Evolutionary conservation across 805 yeast species (phyloP), one percentile per base, ranked within the genome.

Genomic region (Isabelozyma gotoi): DNA sequence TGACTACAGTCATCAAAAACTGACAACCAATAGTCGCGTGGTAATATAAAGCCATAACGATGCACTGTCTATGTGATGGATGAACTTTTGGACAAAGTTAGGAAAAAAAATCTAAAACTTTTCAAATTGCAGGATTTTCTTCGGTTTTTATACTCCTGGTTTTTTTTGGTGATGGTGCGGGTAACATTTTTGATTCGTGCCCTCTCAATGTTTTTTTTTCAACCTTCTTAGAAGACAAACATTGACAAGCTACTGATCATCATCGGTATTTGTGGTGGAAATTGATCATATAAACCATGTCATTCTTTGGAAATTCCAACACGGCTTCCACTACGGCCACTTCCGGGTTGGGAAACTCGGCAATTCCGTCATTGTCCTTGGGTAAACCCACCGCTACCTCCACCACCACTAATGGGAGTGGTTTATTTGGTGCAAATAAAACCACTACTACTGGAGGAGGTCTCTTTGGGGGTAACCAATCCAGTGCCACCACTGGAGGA

Each of bases 21-120:
- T 65, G 71, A 45, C 31, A 39, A 29, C 40, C 45, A 47, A 49
- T 43, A 42, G 29, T 43, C 51, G 42, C 53, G 41, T 44, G 49
- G 47, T 44, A 27, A 39, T 43, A 39, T 46, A 48, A 41, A 55
- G 49, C 59, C 64, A 64, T 63, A 60, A 44, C 53, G 61, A 58
- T 68, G 85, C 80, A 81, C 86, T 81, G 86, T 81, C 86, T 80
- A 59, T 65, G 82, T 73, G 81, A 77, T 71, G 84, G 85, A 77
- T 68, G 61, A 73, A 36, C 72, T 76, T 78, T 79, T 77, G 84
- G 84, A 81, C 83, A 80, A 79, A 80, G 84, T 78, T 62, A 63
- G 20, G 33, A 35, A 41, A 21, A 27, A 37, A 27, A 44, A 35
- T 10, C 29, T n/a, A 4, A 24, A 24, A n/a, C n/a, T n/a, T n/a